Conservation (phyloP, 2,329 filamentous ascomycete genomes). For the Aspergillus sp. region DNA sequence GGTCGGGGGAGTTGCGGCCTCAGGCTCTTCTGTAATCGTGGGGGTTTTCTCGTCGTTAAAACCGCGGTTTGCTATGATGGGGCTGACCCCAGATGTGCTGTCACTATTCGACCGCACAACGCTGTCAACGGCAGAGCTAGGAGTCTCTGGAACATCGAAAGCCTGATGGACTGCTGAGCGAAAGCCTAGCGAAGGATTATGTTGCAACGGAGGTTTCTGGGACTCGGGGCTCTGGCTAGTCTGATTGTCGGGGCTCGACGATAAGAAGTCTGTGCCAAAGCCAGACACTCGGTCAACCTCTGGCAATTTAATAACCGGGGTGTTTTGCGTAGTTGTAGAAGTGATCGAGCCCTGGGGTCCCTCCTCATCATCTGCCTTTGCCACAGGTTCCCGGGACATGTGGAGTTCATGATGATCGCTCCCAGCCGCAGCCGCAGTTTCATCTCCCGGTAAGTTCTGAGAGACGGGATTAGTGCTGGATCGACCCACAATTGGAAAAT, state of each 20-base stretch:
- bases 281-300: constrained; percentile 40
- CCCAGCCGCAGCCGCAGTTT: not conserved
- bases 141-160: constrained; percentile 56
- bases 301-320: constrained; percentile 30
- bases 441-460: not conserved
- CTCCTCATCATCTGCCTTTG: not conserved
- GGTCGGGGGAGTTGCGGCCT: constrained; percentile 22
- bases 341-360: not conserved
- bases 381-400: constrained; percentile 1
- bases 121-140: constrained; percentile 48
- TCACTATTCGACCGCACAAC: constrained; percentile 58
- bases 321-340: constrained; percentile 6
- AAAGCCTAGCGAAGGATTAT: constrained; percentile 53
- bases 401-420: constrained; percentile 4
- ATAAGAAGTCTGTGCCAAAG: constrained; percentile 25
- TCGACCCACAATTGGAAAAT: constrained; percentile 35
- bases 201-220: constrained; percentile 36
- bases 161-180: constrained; percentile 60
- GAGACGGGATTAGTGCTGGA: constrained; percentile 2
- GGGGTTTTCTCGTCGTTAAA: constrained; percentile 42
- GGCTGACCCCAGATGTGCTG: constrained; percentile 60
- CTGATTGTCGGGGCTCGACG: constrained; percentile 9
- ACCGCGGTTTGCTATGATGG: constrained; percentile 52
- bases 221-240: constrained; percentile 9
- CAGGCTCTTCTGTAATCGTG: constrained; percentile 52